These are phyloP conservation scores for Fusarium newnesense DNA, from an alignment of 2,329 filamentous ascomycete genomes.

Conservation along the genomic window DNA sequence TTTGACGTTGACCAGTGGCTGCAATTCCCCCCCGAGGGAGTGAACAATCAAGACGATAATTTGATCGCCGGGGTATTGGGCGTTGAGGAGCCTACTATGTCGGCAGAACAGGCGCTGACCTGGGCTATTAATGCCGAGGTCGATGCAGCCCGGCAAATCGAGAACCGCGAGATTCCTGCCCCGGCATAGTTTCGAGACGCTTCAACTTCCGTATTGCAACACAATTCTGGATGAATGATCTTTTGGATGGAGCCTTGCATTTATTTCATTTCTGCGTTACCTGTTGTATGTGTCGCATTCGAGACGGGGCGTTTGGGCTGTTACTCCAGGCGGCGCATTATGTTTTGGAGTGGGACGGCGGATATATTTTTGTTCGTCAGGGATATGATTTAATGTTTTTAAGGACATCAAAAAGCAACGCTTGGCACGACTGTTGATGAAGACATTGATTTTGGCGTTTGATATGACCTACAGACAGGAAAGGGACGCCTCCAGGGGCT, in stretches of 20 bases:
- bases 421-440: constrained; percentile 40
- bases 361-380: neutral
- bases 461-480: constrained; percentile 18
- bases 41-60: constrained; percentile 52
- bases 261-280: constrained; percentile 25
- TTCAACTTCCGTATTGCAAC: neutral
- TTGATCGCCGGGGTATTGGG: constrained; percentile 50
- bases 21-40: constrained; percentile 64
- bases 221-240: neutral
- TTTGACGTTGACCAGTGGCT: constrained; percentile 70
- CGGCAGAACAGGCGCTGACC: constrained; percentile 45
- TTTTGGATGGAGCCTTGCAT: constrained; percentile 20
- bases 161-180: constrained; percentile 31
- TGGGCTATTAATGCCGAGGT: constrained; percentile 45
- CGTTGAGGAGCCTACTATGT: constrained; percentile 42
- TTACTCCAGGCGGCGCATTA: constrained; percentile 32
- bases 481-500: constrained; percentile 20
- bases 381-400: constrained; percentile 19
- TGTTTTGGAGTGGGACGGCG: constrained; percentile 23
- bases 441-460: constrained; percentile 38
- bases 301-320: constrained; percentile 38
- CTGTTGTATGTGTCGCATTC: constrained; percentile 37
- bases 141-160: constrained; percentile 31
- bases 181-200: constrained; percentile 24
- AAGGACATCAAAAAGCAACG: constrained; percentile 37